A percentile compares a stretch with the other conserved stretches of the same genome.
phyloP scores from a whole-genome alignment of 2,329 filamentous ascomycete genomes.

The Pseudogymnoascus sp. region DNA sequence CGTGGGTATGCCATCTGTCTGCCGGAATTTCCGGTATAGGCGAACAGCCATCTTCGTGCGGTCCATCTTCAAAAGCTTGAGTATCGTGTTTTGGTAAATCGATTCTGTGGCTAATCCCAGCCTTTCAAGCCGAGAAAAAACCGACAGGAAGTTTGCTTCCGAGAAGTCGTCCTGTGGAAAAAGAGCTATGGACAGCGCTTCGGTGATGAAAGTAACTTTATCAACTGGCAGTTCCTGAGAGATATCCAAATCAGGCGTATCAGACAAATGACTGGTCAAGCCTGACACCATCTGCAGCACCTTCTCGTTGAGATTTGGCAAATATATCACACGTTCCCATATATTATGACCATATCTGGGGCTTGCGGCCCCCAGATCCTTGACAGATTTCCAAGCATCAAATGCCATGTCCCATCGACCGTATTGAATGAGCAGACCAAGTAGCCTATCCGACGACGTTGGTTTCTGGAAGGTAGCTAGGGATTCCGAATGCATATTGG shows the following conservation, averaged over 20 bases:
- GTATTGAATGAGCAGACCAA: constrained; percentile 16
- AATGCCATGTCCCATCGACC: constrained; percentile 19
- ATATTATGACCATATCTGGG: neutral
- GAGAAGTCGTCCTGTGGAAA: neutral
- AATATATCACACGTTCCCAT: neutral
- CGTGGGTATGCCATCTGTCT: constrained; percentile 14
- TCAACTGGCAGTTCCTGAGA: neutral
- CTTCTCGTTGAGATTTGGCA: neutral
- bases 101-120: neutral
- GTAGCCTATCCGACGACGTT: constrained; percentile 16
- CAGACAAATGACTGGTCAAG: neutral
- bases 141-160: neutral
- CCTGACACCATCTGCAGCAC: neutral
- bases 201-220: neutral
- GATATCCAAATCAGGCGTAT: neutral
- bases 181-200: neutral
- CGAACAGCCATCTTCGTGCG: constrained; percentile 17
- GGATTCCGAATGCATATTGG: constrained; percentile 18
- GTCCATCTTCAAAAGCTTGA: constrained; percentile 17
- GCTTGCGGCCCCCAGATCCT: neutral
- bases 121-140: neutral
- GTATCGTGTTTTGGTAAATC: constrained; percentile 17
- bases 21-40: constrained; percentile 21
- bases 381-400: constrained; percentile 15
- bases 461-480: neutral